A percentile compares a stretch with the other conserved stretches of the same genome.
Evolutionary conservation across 306 rosid genomes (phyloP).

Genomic region (Abrus pulchellus): DNA sequence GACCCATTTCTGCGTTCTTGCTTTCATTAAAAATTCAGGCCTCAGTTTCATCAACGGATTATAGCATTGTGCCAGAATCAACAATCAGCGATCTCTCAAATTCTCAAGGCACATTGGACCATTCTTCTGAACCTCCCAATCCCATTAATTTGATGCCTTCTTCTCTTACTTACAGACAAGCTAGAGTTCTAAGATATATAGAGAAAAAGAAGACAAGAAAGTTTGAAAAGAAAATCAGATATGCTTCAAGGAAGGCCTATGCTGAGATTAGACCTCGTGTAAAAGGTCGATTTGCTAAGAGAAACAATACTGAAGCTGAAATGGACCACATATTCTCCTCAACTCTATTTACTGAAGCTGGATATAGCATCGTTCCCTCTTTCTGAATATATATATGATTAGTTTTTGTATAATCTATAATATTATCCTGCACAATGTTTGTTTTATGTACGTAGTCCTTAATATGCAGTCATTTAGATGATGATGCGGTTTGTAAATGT

Average conservation of each 20-base stretch:
- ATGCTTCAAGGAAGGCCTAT: constrained; percentile 87
- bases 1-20: neutral
- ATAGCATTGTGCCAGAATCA: constrained; percentile 75
- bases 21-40: constrained; percentile 47
- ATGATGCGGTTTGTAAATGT: neutral
- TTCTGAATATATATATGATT: constrained; percentile 42
- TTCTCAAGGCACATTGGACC: constrained; percentile 70
- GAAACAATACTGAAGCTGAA: constrained; percentile 64
- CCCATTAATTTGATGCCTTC: constrained; percentile 51
- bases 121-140: constrained; percentile 47
- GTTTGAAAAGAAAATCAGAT: constrained; percentile 82
- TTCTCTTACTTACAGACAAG: constrained; percentile 70
- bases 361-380: constrained; percentile 77
- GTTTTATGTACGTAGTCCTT: too few relatives aligned
- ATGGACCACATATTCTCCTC: constrained; percentile 69
- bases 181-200: constrained; percentile 76
- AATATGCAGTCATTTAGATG: too few relatives aligned
- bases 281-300: constrained; percentile 81
- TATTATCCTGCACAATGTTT: too few relatives aligned
- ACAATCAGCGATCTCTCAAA: constrained; percentile 67
- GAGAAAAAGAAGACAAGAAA: constrained; percentile 84
- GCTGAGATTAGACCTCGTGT: constrained; percentile 85
- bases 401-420: too few relatives aligned
- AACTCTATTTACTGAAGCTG: constrained; percentile 57
- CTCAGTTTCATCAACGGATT: constrained; percentile 72